These are phyloP conservation scores for Penicillium sp. DNA, from an alignment of 2,329 filamentous ascomycete species.

Conservation along the genomic window DNA sequence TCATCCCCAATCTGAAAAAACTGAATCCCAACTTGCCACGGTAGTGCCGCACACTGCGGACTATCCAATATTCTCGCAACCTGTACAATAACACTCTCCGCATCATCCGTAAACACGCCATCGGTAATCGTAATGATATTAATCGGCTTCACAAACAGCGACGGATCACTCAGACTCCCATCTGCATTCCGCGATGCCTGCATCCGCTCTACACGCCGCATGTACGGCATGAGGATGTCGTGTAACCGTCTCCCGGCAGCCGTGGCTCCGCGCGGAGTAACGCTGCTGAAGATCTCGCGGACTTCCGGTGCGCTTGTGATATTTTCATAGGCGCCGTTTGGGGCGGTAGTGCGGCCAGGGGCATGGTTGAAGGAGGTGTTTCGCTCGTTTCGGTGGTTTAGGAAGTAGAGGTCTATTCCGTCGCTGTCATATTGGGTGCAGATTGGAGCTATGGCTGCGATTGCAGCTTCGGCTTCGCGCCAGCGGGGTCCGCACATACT, in stretches of 20 bases:
- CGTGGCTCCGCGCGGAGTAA: conserved; percentile 66
- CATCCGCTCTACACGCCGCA: conserved; percentile 54
- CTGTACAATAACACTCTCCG: conserved; percentile 66
- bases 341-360: conserved; percentile 22
- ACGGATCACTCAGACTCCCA: conserved; percentile 20
- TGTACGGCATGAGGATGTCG: conserved; percentile 71
- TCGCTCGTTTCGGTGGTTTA: conserved; percentile 64
- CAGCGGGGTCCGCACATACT: conserved; percentile 80
- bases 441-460: conserved; percentile 74
- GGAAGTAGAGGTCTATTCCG: conserved; percentile 87
- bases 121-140: conserved; percentile 95
- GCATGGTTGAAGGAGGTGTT: conserved; percentile 35
- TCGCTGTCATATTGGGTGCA: conserved; percentile 77
- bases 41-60: conserved; percentile 66
- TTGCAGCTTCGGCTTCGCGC: conserved; percentile 69
- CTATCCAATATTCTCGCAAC: conserved; percentile 64
- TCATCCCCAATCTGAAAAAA: conserved; percentile 94
- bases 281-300: conserved; percentile 66
- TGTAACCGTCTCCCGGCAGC: conserved; percentile 72
- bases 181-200: conserved; percentile 40
- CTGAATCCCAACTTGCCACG: conserved; percentile 86
- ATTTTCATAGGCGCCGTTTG: conserved; percentile 61
- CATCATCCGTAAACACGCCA: conserved; percentile 76
- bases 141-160: conserved; percentile 64
- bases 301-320: conserved; percentile 61